phyloP scores from a whole-genome alignment of 2,329 filamentous ascomycete species.

The Coleophoma cylindrospora region DNA sequence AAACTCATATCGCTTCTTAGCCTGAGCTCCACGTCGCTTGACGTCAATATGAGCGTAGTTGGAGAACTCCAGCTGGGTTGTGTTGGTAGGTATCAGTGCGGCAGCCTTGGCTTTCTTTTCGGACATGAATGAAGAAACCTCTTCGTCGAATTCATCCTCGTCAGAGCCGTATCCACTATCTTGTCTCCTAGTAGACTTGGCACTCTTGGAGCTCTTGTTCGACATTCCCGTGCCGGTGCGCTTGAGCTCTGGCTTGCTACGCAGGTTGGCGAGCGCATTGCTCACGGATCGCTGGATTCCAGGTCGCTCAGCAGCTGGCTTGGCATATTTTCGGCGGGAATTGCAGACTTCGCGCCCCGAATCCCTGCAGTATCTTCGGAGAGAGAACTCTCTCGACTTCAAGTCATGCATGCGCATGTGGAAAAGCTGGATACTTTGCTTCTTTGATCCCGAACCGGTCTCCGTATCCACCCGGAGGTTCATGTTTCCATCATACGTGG shows the following conservation, averaged over 20 bases:
- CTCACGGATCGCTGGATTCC: constrained; percentile 49
- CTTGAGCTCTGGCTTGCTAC: constrained; percentile 46
- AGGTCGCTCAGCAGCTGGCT: constrained; percentile 38
- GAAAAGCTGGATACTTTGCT: constrained; percentile 73
- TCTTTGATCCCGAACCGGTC: constrained; percentile 46
- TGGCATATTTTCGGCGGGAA: constrained; percentile 65
- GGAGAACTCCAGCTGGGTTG: constrained; percentile 87
- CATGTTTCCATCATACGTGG: constrained; percentile 90
- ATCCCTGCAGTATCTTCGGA: constrained; percentile 86
- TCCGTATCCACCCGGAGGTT: constrained; percentile 86
- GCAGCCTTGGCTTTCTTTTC: constrained; percentile 20
- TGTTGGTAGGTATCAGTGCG: constrained; percentile 57
- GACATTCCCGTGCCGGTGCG: constrained; percentile 18
- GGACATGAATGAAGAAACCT: constrained; percentile 20
- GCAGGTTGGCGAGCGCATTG: constrained; percentile 37
- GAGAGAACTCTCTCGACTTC: constrained; percentile 78
- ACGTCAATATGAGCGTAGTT: constrained; percentile 94
- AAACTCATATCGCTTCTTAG: constrained; percentile 78
- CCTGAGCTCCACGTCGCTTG: constrained; percentile 59
- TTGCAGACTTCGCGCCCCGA: constrained; percentile 92
- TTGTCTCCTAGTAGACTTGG: constrained; percentile 13
- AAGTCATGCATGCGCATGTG: constrained; percentile 94
- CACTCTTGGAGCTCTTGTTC: constrained; percentile 9
- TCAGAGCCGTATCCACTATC: constrained; percentile 55
- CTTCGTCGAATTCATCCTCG: constrained; percentile 29